Evolutionary conservation across 2,329 filamentous ascomycete genomes (phyloP).

Genomic region (Fusarium nelsonii): DNA sequence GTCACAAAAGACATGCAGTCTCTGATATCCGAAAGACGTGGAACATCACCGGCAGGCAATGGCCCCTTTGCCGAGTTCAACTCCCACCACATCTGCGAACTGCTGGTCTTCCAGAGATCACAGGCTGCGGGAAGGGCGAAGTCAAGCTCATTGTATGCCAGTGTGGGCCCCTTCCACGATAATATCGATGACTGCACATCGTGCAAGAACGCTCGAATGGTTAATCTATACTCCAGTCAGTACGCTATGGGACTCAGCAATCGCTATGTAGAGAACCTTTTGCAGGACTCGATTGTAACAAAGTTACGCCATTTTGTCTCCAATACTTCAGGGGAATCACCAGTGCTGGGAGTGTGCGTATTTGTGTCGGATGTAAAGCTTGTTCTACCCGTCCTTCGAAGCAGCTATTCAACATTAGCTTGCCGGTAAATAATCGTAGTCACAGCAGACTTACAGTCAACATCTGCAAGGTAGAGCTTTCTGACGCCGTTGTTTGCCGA

Average conservation of each 20-base stretch:
- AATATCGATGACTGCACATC: constrained; percentile 44
- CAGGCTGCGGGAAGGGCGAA: constrained; percentile 39
- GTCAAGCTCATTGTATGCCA: constrained; percentile 43
- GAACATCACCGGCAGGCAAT: constrained; percentile 17
- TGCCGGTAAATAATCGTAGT: background rate
- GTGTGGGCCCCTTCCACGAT: constrained; percentile 38
- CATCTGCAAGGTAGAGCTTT: constrained; percentile 35
- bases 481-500: constrained; percentile 39
- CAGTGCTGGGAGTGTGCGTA: constrained; percentile 22
- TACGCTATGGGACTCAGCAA: background rate
- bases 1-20: constrained; percentile 32
- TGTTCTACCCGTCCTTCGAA: constrained; percentile 39
- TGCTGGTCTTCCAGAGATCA: constrained; percentile 42
- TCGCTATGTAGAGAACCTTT: constrained; percentile 32
- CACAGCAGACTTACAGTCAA: constrained; percentile 32
- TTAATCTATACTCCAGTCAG: constrained; percentile 37
- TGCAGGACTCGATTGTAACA: constrained; percentile 37
- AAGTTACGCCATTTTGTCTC: constrained; percentile 44
- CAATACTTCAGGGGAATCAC: constrained; percentile 34
- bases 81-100: constrained; percentile 40
- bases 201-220: constrained; percentile 43
- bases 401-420: constrained; percentile 33
- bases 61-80: constrained; percentile 31
- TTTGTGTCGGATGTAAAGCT: constrained; percentile 39
- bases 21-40: constrained; percentile 38